Percentiles rank a stretch among this genome's conserved stretches.
Evolutionary conservation across 129 eudicot genomes (phyloP).

Genomic region (Pittosporum tobira): DNA sequence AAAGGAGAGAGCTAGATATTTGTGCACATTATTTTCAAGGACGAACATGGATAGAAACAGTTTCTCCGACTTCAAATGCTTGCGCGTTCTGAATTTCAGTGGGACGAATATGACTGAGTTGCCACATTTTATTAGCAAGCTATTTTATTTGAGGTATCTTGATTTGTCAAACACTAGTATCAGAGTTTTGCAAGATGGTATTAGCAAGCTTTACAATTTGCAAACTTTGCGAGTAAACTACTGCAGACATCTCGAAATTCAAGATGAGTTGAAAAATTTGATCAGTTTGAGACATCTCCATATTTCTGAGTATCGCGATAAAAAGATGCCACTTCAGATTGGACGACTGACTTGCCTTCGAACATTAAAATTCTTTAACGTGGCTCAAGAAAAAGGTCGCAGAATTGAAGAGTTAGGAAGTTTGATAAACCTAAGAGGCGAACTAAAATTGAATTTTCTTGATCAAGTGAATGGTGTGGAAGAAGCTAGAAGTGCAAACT

Average conservation of each 20-base stretch:
- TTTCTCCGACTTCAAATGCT: background rate
- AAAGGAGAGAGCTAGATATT: background rate
- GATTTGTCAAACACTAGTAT: constrained; percentile 6
- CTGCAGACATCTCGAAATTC: background rate
- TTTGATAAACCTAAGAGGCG: background rate
- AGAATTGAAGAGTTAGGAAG: constrained; percentile 6
- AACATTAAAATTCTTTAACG: background rate
- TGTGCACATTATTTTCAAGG: constrained; percentile 2
- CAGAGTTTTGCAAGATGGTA: constrained; percentile 4
- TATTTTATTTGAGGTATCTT: constrained; percentile 18
- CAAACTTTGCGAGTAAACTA: background rate
- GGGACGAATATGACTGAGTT: background rate
- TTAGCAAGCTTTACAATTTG: constrained; percentile 22
- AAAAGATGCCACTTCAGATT: background rate
- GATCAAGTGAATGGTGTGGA: background rate
- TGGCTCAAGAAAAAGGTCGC: constrained; percentile 1
- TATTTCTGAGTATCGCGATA: no score
- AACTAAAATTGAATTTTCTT: background rate
- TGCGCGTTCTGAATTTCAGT: constrained; percentile 13
- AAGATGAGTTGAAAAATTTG: background rate
- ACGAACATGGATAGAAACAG: background rate
- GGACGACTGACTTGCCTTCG: constrained; percentile 8
- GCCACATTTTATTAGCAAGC: constrained; percentile 6
- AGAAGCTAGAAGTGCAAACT: background rate
- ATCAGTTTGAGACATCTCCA: constrained; percentile 5